Conservation (phyloP, 2,329 filamentous ascomycete genomes). For the Zasmidium citrigriseum region DNA sequence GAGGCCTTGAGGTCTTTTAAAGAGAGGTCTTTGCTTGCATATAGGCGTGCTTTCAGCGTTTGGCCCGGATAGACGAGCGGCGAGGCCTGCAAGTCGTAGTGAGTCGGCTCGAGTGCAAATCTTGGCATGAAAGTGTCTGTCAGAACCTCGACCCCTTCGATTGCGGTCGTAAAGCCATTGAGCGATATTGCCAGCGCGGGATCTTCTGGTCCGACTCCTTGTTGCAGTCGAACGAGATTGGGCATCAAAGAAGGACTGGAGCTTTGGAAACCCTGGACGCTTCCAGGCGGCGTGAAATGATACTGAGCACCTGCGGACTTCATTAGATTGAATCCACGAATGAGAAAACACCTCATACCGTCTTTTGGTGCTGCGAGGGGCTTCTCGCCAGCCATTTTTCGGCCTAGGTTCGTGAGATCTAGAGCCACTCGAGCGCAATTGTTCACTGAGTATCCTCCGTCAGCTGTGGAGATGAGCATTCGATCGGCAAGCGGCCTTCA, state of each 20-base stretch:
- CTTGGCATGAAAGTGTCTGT: constrained; percentile 4
- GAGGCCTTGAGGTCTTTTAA: background rate
- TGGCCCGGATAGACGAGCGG: background rate
- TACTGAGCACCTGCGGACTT: background rate
- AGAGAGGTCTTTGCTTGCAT: background rate
- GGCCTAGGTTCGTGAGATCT: constrained; percentile 1
- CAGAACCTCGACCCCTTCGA: background rate
- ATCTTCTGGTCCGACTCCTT: background rate
- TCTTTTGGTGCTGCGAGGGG: background rate
- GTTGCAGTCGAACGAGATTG: background rate
- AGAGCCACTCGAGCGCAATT: constrained; percentile 1
- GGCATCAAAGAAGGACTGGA: background rate
- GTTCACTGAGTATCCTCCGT: constrained; percentile 3
- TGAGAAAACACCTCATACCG: background rate
- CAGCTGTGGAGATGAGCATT: background rate
- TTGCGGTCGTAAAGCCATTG: background rate
- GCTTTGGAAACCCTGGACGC: constrained; percentile 1
- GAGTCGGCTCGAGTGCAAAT: background rate
- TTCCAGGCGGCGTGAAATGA: constrained; percentile 1
- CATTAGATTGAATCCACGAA: background rate
- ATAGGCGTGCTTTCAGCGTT: background rate
- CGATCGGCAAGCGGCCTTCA: background rate
- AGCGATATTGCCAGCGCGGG: background rate
- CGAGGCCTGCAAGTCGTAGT: background rate
- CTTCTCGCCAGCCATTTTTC: background rate